A percentile compares a stretch with the other conserved stretches of the same genome.
Conservation (phyloP, 2,329 filamentous ascomycete genomes). For the Diplodia corticola region DNA sequence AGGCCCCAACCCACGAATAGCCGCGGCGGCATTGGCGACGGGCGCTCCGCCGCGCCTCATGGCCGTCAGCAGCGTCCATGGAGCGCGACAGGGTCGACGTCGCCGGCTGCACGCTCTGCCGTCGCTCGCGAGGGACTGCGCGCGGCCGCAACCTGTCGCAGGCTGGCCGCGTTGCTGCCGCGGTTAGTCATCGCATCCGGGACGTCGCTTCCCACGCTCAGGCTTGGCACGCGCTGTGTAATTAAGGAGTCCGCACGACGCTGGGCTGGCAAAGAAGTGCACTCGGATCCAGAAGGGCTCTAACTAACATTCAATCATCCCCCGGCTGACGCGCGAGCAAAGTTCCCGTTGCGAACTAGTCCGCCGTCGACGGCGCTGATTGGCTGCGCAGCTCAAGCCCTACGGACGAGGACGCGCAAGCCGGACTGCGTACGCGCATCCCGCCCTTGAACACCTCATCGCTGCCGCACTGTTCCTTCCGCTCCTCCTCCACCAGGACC, state of each 20-base stretch:
- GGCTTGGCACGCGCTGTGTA: constrained; percentile 1
- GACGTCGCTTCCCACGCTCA: background rate
- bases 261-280: constrained; percentile 1
- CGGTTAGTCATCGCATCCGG: background rate
- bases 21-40: constrained; percentile 6
- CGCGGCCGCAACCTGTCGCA: background rate
- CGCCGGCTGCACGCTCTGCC: too few relatives aligned
- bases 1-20: constrained; percentile 5
- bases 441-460: constrained; percentile 23
- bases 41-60: background rate
- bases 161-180: background rate
- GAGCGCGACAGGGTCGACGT: background rate
- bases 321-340: constrained; percentile 5
- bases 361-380: background rate
- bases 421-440: too few relatives aligned
- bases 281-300: background rate
- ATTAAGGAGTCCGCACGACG: constrained; percentile 18
- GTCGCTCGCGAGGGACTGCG: too few relatives aligned
- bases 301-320: constrained; percentile 13
- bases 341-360: constrained; percentile 15
- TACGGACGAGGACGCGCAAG: constrained; percentile 10
- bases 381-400: background rate
- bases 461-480: constrained; percentile 11
- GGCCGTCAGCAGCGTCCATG: background rate
- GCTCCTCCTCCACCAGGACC: constrained; percentile 6